Evolutionary conservation across 2,329 filamentous ascomycete species (phyloP).

Genomic region (Alternaria longipes): DNA sequence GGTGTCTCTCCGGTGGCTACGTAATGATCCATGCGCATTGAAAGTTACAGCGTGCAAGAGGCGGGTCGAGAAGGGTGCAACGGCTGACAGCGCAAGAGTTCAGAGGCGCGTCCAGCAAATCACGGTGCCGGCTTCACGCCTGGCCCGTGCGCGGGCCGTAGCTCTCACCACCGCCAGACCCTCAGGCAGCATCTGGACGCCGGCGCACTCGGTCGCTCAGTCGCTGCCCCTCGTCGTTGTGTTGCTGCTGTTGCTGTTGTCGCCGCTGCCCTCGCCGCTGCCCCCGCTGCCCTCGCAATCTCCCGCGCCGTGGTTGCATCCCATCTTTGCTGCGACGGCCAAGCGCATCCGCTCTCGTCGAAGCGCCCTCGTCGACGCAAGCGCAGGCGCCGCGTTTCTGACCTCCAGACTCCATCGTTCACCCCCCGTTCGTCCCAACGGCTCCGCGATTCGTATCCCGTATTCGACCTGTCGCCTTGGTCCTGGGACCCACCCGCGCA

Average conservation of each 20-base stretch:
- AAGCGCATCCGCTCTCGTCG: constrained; percentile 23
- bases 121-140: not conserved
- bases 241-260: too few species aligned
- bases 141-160: constrained; percentile 6
- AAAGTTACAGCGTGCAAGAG: constrained; percentile 4
- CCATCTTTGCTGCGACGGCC: constrained; percentile 27
- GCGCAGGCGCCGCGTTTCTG: constrained; percentile 15
- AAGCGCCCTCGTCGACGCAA: constrained; percentile 24
- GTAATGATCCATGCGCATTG: not conserved
- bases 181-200: constrained; percentile 14
- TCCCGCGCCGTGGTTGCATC: constrained; percentile 14
- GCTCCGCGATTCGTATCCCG: constrained; percentile 5
- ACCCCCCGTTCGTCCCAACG: constrained; percentile 9
- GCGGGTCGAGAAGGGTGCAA: constrained; percentile 5
- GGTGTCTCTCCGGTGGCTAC: not conserved
- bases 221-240: constrained; percentile 9
- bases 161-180: constrained; percentile 9
- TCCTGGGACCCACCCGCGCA: constrained; percentile 13
- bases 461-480: constrained; percentile 16
- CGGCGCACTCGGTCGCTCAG: constrained; percentile 4
- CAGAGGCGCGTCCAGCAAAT: constrained; percentile 16
- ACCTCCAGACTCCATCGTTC: not conserved
- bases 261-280: not conserved
- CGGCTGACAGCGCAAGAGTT: constrained; percentile 10
- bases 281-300: constrained; percentile 2